Conservation (phyloP, 257 asterid genomes). For the Solanum habrochaites region DNA sequence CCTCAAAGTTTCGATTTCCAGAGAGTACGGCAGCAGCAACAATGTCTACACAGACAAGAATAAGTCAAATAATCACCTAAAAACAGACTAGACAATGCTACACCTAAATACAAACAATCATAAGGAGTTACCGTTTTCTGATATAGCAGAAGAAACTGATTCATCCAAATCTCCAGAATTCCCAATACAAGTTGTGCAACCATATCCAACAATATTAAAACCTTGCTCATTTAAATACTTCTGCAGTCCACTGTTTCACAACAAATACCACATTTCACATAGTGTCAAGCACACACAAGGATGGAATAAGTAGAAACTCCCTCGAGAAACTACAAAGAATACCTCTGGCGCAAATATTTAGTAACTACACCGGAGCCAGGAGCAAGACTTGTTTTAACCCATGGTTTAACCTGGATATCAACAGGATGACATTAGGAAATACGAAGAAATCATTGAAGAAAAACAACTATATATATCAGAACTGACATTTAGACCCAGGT, state of each 20-base stretch:
- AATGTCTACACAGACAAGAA: conserved; percentile 37
- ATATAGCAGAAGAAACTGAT: conserved; percentile 68
- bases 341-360: conserved; percentile 76
- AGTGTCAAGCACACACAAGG: not conserved
- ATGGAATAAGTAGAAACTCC: not conserved
- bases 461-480: not conserved
- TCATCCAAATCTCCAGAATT: conserved; percentile 88
- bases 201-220: conserved; percentile 85
- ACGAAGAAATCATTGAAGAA: conserved; percentile 1
- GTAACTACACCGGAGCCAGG: conserved; percentile 96
- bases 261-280: not conserved
- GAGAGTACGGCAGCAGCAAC: conserved; percentile 97
- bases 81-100: not conserved
- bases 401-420: conserved; percentile 73
- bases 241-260: conserved; percentile 64
- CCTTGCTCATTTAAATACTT: conserved; percentile 83
- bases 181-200: conserved; percentile 94
- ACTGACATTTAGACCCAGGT: conserved; percentile 70
- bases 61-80: not conserved
- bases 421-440: not conserved
- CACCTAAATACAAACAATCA: not conserved
- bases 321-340: conserved; percentile 4
- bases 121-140: conserved; percentile 67
- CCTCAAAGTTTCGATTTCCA: conserved; percentile 92
- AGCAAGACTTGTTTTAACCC: conserved; percentile 96